Evolutionary conservation across 257 asterid genomes (phyloP).

Genomic region (Solanum chmielewskii): DNA sequence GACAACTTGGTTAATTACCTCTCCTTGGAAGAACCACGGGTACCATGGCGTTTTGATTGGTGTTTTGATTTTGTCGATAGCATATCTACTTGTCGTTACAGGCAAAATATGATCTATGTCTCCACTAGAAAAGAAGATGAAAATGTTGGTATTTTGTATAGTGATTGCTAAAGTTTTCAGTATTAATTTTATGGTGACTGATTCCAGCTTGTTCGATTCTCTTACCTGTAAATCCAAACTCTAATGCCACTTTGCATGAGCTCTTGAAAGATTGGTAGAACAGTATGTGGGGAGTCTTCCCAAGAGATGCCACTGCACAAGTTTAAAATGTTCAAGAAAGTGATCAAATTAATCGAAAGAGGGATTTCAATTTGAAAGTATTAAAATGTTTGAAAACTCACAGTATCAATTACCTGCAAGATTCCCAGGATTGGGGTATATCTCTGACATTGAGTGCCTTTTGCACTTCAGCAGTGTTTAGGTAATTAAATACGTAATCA

Average conservation of each 20-base stretch:
- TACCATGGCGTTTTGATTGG: constrained; percentile 41
- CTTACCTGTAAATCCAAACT: constrained; percentile 48
- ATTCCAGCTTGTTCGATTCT: not conserved
- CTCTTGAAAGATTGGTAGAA: constrained; percentile 37
- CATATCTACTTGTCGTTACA: constrained; percentile 50
- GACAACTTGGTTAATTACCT: constrained; percentile 14
- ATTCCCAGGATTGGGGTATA: constrained; percentile 28
- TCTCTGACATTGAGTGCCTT: constrained; percentile 38
- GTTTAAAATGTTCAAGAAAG: too few species aligned
- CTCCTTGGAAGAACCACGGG: constrained; percentile 44
- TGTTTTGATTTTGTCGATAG: constrained; percentile 31
- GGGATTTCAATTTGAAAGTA: not conserved
- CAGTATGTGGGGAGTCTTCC: constrained; percentile 34
- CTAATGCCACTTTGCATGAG: constrained; percentile 38
- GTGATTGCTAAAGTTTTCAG: not conserved
- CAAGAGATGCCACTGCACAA: constrained; percentile 7
- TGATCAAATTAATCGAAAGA: not conserved
- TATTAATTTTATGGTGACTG: not conserved
- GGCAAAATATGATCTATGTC: constrained; percentile 45
- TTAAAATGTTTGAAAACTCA: not conserved
- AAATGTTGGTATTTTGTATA: not conserved
- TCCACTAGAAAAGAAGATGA: constrained; percentile 28
- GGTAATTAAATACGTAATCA: constrained; percentile 18
- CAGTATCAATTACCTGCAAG: constrained; percentile 28
- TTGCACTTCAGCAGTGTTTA: constrained; percentile 42